These are phyloP conservation scores for Starmerella vaccinii DNA, from an alignment of 805 yeast genomes.

Conservation along the genomic window DNA sequence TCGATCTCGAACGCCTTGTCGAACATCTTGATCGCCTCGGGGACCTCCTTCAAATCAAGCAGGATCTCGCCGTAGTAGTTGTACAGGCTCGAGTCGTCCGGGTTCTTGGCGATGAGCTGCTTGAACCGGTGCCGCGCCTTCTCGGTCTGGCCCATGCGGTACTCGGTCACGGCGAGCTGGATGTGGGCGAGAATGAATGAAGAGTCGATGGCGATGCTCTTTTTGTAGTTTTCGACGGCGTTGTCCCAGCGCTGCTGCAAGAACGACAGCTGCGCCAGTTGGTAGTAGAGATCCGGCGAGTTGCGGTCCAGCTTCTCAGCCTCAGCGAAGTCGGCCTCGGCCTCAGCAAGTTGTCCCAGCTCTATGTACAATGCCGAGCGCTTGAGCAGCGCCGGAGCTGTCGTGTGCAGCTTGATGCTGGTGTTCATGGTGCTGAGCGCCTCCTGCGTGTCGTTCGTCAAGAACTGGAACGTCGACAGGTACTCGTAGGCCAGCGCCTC, in stretches of 20 bases:
- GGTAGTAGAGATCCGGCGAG: slow-evolving; percentile 80
- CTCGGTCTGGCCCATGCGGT: slow-evolving; percentile 56
- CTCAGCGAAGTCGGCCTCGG: slow-evolving; percentile 54
- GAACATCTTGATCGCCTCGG: slow-evolving; percentile 69
- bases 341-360: slow-evolving; percentile 50
- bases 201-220: slow-evolving; percentile 64
- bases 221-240: slow-evolving; percentile 66
- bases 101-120: slow-evolving; percentile 49
- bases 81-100: slow-evolving; percentile 83
- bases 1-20: slow-evolving; percentile 80
- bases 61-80: slow-evolving; percentile 92
- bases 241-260: slow-evolving; percentile 60
- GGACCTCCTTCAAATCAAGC: slow-evolving; percentile 65
- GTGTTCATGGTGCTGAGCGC: slow-evolving; percentile 56
- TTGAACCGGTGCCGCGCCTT: slow-evolving; percentile 55
- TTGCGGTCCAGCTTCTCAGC: slow-evolving; percentile 62
- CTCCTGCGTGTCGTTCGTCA: slow-evolving; percentile 58
- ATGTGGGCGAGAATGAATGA: slow-evolving; percentile 74
- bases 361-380: slow-evolving; percentile 79
- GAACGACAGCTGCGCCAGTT: slow-evolving; percentile 85
- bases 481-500: slow-evolving; percentile 73
- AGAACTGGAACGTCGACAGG: slow-evolving; percentile 70
- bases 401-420: slow-evolving; percentile 58
- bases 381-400: slow-evolving; percentile 66
- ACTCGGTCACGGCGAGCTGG: slow-evolving; percentile 85